These are phyloP conservation scores for Dictyostelium discoideum DNA, from an alignment of 78 protist genomes.

Conservation along the genomic window dicty_2.7 NC_007091.3:4848001-4848500, in stretches of 20 bases:
- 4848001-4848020: neutral
- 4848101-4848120: neutral
- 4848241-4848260: constrained; percentile 9
- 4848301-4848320: neutral
- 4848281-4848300: neutral
- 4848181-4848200: neutral
- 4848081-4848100: neutral
- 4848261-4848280: neutral
- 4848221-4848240: neutral
- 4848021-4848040: neutral
- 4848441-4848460: neutral
- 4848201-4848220: neutral
- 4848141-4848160: neutral
- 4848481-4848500: neutral
- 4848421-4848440: neutral
- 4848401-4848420: neutral
- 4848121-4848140: neutral
- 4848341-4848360: neutral
- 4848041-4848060: neutral
- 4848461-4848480: neutral
- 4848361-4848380: neutral
- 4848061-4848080: neutral
- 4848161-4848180: constrained; percentile 7
- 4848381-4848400: neutral
- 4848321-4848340: neutral